phyloP scores from a whole-genome alignment of 108 stramenopile genomes.

The Cyclotella kingstonii region DNA sequence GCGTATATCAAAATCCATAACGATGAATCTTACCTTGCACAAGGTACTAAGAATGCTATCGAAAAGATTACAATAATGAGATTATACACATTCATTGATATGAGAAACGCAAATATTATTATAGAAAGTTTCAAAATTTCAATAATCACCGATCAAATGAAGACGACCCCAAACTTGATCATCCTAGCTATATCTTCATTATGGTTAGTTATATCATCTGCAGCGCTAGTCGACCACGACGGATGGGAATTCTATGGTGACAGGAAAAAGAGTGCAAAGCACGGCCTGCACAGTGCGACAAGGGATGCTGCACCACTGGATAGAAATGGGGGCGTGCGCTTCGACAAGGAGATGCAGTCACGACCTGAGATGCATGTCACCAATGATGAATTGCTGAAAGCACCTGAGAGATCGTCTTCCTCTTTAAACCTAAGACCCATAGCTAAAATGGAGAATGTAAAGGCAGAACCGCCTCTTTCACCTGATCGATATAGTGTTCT shows the following conservation, averaged over 20 bases:
- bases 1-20: background rate
- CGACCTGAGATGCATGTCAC: slow-evolving; percentile 4
- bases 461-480: background rate
- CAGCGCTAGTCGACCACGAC: slow-evolving; percentile 13
- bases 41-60: slow-evolving; percentile 30
- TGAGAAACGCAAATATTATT: background rate
- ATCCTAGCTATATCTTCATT: background rate
- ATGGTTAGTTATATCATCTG: background rate
- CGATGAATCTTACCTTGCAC: slow-evolving; percentile 1
- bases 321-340: slow-evolving; percentile 2
- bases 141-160: background rate
- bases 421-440: background rate
- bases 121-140: background rate
- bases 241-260: slow-evolving; percentile 20
- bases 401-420: background rate
- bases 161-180: background rate
- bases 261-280: background rate
- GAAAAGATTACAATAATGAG: slow-evolving; percentile 29
- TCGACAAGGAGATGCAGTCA: background rate
- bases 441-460: background rate
- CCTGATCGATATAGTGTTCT: slow-evolving; percentile 20
- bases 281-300: slow-evolving; percentile 16
- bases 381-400: slow-evolving; percentile 17
- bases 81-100: slow-evolving; percentile 30
- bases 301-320: slow-evolving; percentile 1